phyloP scores from a whole-genome alignment of 495 filamentous ascomycete genomes.

The Evansstolkia leycettana region DNA sequence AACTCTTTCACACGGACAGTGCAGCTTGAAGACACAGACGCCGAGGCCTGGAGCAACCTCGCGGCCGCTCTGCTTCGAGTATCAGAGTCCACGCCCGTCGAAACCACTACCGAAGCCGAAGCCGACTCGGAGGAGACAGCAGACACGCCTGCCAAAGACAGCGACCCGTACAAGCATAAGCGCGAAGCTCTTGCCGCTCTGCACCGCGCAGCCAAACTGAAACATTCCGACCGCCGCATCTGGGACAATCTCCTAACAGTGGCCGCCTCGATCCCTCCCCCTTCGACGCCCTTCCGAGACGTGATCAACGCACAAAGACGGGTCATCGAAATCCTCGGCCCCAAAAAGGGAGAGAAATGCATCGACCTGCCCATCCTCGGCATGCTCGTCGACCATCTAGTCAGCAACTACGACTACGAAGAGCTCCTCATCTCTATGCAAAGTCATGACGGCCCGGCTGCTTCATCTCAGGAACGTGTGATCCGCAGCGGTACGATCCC shows the following conservation, averaged over 20 bases:
- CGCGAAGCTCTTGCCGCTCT: slow-evolving; percentile 69
- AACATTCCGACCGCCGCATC: slow-evolving; percentile 74
- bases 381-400: slow-evolving; percentile 57
- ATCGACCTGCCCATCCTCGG: slow-evolving; percentile 64
- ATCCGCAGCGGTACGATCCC: slow-evolving; percentile 32
- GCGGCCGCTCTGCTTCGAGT: slow-evolving; percentile 63
- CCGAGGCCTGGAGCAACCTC: slow-evolving; percentile 89
- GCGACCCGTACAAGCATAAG: slow-evolving; percentile 47
- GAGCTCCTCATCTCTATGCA: slow-evolving; percentile 15
- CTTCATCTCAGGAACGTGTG: slow-evolving; percentile 12
- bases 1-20: slow-evolving; percentile 74
- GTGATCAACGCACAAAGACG: slow-evolving; percentile 58
- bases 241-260: slow-evolving; percentile 93
- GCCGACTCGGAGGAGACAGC: slow-evolving; percentile 8
- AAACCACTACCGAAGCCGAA: slow-evolving; percentile 20
- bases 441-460: slow-evolving; percentile 3
- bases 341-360: slow-evolving; percentile 57
- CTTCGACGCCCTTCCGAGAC: slow-evolving; percentile 55
- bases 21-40: slow-evolving; percentile 74
- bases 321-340: slow-evolving; percentile 61
- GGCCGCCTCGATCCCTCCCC: slow-evolving; percentile 62
- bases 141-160: slow-evolving; percentile 5
- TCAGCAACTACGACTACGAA: slow-evolving; percentile 35
- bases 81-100: slow-evolving; percentile 19
- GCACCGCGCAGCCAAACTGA: slow-evolving; percentile 68